Conservation (phyloP, 441 rosid genomes). For the Hura crepitans region DNA sequence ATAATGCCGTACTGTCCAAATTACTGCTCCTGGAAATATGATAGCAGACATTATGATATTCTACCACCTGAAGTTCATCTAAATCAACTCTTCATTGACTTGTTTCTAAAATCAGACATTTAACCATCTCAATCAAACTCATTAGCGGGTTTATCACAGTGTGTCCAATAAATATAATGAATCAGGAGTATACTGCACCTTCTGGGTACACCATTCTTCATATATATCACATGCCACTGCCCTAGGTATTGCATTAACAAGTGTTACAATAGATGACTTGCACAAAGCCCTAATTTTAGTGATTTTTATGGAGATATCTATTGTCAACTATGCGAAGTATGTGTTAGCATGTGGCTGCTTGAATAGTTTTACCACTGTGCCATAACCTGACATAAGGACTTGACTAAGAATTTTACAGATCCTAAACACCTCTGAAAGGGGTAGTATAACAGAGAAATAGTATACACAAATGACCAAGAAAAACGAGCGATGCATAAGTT, state of each 20-base stretch:
- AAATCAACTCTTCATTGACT: background rate
- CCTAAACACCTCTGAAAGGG: conserved; percentile 4
- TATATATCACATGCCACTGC: conserved; percentile 8
- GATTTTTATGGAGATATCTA: conserved; percentile 4
- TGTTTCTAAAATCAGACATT: background rate
- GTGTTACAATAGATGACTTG: conserved; percentile 11
- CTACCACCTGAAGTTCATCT: background rate
- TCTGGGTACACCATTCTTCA: conserved; percentile 12
- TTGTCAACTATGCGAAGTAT: conserved; percentile 4
- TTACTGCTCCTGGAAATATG: background rate
- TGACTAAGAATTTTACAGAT: background rate
- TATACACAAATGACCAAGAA: background rate
- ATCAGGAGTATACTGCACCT: conserved; percentile 9
- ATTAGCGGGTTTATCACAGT: background rate
- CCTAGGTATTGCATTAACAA: background rate
- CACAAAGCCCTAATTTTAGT: background rate
- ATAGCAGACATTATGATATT: background rate
- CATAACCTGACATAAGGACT: background rate
- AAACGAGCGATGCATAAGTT: background rate
- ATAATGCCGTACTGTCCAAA: background rate
- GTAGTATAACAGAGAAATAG: background rate
- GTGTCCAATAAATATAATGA: background rate
- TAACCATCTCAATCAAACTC: background rate
- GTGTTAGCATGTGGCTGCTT: conserved; percentile 5
- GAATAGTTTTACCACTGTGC: conserved; percentile 9